Percentiles rank a stretch among this genome's conserved stretches.
phyloP scores from a whole-genome alignment of 176 grass and related monocot species.

The Raddia guianensis region DNA sequence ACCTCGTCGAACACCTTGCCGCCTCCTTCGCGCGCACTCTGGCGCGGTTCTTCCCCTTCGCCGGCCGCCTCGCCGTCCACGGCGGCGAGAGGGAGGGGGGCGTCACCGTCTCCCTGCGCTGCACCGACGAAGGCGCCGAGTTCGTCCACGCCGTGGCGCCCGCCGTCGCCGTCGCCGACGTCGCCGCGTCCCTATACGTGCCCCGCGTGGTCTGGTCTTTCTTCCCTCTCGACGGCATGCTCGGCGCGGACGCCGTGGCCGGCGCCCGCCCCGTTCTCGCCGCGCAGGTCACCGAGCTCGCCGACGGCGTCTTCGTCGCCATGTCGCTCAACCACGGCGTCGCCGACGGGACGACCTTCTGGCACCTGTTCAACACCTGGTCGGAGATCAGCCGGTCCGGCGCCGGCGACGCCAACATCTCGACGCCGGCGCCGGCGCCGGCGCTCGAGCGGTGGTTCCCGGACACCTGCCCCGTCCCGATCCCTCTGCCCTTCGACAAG shows the following conservation, averaged over 20 bases:
- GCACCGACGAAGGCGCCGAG: constrained; percentile 35
- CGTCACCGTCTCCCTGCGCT: background rate
- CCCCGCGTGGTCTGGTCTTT: background rate
- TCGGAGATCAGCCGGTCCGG: constrained; percentile 30
- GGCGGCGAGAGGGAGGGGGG: background rate
- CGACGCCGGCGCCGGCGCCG: background rate
- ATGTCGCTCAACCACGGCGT: constrained; percentile 48
- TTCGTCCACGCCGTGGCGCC: constrained; percentile 49
- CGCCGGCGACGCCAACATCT: background rate
- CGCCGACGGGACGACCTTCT: constrained; percentile 48
- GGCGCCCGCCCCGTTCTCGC: background rate
- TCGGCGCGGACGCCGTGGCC: background rate
- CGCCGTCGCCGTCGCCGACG: constrained; percentile 6
- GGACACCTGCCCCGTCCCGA: constrained; percentile 9
- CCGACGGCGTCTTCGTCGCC: constrained; percentile 62
- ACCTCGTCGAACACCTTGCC: background rate
- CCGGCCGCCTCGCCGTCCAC: background rate
- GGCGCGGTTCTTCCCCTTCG: constrained; percentile 42
- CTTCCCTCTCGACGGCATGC: background rate
- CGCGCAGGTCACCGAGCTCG: constrained; percentile 65
- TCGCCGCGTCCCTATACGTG: background rate
- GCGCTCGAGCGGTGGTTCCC: constrained; percentile 37
- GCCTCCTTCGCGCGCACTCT: constrained; percentile 32
- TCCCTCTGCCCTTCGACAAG: constrained; percentile 36
- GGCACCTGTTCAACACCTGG: constrained; percentile 61